Conservation (phyloP, 306 rosid genomes). For the Pterocarpus macrocarpus region DNA sequence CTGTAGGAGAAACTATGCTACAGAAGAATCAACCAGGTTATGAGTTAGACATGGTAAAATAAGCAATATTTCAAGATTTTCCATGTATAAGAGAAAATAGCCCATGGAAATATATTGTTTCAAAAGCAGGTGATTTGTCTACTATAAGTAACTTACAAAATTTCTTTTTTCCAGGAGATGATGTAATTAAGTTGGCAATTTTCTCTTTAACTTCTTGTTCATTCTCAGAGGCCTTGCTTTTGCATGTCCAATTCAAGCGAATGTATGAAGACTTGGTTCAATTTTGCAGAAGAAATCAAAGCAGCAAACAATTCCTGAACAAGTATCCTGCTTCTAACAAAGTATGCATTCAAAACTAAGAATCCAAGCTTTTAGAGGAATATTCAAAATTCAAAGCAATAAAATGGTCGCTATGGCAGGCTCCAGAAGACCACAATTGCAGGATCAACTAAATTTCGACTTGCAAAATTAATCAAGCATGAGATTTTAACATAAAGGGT, state of each 20-base stretch:
- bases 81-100: neutral
- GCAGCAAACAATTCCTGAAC: constrained; percentile 39
- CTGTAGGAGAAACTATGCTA: too few relatives aligned
- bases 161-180: constrained; percentile 76
- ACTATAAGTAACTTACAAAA: constrained; percentile 57
- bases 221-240: constrained; percentile 65
- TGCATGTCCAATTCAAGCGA: constrained; percentile 63
- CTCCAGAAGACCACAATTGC: too few relatives aligned
- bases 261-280: constrained; percentile 8
- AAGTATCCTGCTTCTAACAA: constrained; percentile 19
- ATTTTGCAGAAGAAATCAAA: constrained; percentile 40
- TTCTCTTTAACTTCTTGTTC: constrained; percentile 66
- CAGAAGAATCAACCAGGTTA: constrained; percentile 26
- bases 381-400: too few relatives aligned
- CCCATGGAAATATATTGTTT: too few relatives aligned
- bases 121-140: neutral
- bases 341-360: neutral
- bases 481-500: too few relatives aligned
- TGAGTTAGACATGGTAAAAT: constrained; percentile 9
- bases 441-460: too few relatives aligned
- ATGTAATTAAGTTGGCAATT: constrained; percentile 71
- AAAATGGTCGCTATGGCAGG: too few relatives aligned
- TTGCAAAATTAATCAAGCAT: too few relatives aligned
- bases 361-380: too few relatives aligned
- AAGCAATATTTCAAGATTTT: neutral